Conservation (phyloP, 2,329 filamentous ascomycete species). For the Bimuria novae-zelandiae region DNA sequence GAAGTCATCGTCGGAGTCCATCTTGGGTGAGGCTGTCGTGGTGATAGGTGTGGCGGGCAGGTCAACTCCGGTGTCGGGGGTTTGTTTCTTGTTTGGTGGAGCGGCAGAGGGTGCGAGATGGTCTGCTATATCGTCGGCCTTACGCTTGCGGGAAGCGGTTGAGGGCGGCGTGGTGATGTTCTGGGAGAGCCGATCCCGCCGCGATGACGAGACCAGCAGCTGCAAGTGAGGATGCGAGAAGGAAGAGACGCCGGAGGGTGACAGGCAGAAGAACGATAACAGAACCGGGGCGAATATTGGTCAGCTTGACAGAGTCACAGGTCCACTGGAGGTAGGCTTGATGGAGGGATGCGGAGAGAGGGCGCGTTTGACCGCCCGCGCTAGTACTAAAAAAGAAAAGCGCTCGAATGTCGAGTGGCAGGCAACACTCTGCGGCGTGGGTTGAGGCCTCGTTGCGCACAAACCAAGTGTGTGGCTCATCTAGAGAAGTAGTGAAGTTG, state of each 20-base stretch:
- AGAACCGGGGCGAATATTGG: conserved; percentile 22
- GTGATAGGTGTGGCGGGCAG: conserved; percentile 42
- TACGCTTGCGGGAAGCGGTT: conserved; percentile 41
- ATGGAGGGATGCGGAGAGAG: too few species aligned
- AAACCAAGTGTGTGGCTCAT: too few species aligned
- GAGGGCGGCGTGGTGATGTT: conserved; percentile 45
- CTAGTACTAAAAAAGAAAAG: conserved; percentile 11
- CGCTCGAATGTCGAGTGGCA: neutral
- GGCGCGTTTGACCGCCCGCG: too few species aligned
- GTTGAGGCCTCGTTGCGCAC: too few species aligned
- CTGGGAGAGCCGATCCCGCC: conserved; percentile 40
- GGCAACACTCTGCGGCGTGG: neutral
- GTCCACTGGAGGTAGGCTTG: conserved; percentile 3
- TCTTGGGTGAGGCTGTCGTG: conserved; percentile 56
- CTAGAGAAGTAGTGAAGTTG: too few species aligned
- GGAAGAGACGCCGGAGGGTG: conserved; percentile 10
- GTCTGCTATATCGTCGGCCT: conserved; percentile 44
- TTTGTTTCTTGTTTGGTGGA: conserved; percentile 39
- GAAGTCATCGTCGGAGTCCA: conserved; percentile 97
- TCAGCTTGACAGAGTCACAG: conserved; percentile 36
- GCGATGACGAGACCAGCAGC: conserved; percentile 47
- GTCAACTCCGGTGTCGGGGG: conserved; percentile 20
- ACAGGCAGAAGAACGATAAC: conserved; percentile 15
- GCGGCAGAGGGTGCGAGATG: conserved; percentile 30
- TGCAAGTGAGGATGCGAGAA: conserved; percentile 17